These are phyloP conservation scores for Hymenoscyphus linearis DNA, from an alignment of 2,329 filamentous ascomycete species.

Conservation along the genomic window DNA sequence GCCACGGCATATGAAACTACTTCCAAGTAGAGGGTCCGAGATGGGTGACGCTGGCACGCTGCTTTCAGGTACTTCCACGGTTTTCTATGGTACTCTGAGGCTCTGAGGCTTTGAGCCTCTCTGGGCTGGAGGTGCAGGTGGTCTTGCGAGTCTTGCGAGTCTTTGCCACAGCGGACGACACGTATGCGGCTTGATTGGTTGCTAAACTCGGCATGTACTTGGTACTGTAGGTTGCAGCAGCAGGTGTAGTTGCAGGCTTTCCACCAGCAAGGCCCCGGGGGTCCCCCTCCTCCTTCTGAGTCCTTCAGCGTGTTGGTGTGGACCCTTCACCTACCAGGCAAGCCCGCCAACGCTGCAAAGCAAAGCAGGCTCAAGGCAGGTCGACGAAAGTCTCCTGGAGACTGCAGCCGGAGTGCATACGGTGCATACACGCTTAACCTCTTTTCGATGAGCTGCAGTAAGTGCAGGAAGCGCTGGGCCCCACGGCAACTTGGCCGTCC, in stretches of 20 bases:
- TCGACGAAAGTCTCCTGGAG: background rate
- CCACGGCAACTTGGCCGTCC: background rate
- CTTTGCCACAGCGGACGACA: background rate
- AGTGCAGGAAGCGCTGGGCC: background rate
- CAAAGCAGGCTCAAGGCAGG: background rate
- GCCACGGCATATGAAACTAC: conserved; percentile 2
- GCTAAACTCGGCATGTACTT: background rate
- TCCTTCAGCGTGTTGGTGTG: too few relatives aligned
- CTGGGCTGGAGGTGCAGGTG: too few relatives aligned
- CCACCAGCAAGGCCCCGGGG: too few relatives aligned
- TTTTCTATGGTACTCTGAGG: conserved; percentile 5
- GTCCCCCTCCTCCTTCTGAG: too few relatives aligned
- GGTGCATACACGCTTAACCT: background rate
- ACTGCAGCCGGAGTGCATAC: background rate
- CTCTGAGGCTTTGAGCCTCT: too few relatives aligned
- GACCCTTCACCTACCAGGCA: too few relatives aligned
- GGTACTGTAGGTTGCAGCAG: too few relatives aligned
- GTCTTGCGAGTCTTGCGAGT: background rate
- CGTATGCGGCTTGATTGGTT: background rate
- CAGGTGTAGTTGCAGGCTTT: background rate
- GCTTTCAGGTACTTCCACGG: conserved; percentile 5
- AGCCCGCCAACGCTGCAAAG: background rate
- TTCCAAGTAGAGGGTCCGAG: background rate
- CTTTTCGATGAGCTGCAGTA: background rate
- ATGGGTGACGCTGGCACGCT: conserved; percentile 2